Conservation (phyloP, 1,284 basidiomycete genomes). For the Phylloporus sp. region DNA sequence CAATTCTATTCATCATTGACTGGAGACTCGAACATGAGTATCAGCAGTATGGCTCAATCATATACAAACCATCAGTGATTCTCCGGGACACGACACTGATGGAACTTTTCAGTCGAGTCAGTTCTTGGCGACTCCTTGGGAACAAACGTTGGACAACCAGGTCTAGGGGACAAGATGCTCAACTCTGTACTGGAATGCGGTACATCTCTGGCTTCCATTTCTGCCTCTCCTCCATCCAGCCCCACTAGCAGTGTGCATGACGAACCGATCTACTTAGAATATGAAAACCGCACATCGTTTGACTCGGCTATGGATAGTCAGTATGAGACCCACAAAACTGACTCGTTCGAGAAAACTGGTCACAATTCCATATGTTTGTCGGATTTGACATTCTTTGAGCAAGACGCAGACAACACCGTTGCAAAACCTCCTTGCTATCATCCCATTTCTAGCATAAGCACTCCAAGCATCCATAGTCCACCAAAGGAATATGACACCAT, state of each 20-base stretch:
- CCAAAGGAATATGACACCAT: constrained; percentile 78
- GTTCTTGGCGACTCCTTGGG: constrained; percentile 69
- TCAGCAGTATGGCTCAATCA: constrained; percentile 61
- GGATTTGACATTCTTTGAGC: constrained; percentile 71
- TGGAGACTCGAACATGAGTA: constrained; percentile 62
- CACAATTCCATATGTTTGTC: constrained; percentile 58
- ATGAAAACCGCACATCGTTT: constrained; percentile 50
- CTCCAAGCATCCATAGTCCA: constrained; percentile 57
- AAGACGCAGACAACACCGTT: constrained; percentile 43
- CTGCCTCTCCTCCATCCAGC: constrained; percentile 62
- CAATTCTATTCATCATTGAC: constrained; percentile 56
- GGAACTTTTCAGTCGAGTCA: constrained; percentile 72
- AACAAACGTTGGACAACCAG: constrained; percentile 70
- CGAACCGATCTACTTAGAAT: constrained; percentile 20
- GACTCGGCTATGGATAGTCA: constrained; percentile 71
- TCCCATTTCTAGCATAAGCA: constrained; percentile 70
- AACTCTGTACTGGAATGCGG: constrained; percentile 65
- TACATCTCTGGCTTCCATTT: constrained; percentile 70
- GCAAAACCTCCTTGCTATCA: constrained; percentile 57
- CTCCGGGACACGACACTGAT: constrained; percentile 68
- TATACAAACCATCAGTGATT: constrained; percentile 64
- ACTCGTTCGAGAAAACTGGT: constrained; percentile 74
- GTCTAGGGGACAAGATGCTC: constrained; percentile 90
- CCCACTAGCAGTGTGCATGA: constrained; percentile 34
- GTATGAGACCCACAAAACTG: constrained; percentile 38